A percentile compares a stretch with the other conserved stretches of the same genome.
Conservation (phyloP, 331 rosid species). For the Acacia concinna region DNA sequence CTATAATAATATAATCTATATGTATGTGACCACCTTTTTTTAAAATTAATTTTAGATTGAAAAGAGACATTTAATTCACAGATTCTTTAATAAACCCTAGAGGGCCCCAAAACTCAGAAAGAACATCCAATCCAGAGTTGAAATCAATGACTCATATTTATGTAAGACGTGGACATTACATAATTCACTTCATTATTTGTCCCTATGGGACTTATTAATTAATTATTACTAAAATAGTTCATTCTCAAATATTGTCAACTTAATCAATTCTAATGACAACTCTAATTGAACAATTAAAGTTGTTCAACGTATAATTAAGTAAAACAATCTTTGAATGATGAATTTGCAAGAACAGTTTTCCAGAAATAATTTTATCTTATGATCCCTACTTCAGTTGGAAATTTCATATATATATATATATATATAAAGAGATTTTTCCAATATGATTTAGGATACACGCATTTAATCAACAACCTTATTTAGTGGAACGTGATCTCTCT, state of each 20-base stretch:
- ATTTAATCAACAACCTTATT: no score
- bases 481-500: no score
- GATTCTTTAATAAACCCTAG: neutral
- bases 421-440: no score
- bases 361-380: neutral
- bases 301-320: no score
- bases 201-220: neutral
- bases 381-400: neutral
- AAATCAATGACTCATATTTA: neutral
- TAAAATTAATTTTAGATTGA: neutral
- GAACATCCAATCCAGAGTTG: neutral
- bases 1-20: neutral
- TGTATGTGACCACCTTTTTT: neutral
- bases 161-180: conserved; percentile 29
- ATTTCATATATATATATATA: no score
- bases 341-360: neutral
- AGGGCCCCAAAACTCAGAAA: neutral
- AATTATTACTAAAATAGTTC: neutral
- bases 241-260: neutral
- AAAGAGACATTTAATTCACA: neutral
- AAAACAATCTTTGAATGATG: neutral
- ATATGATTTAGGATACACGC: neutral
- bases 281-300: no score
- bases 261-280: neutral
- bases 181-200: neutral